A percentile compares a stretch with the other conserved stretches of the same genome.
phyloP scores from a whole-genome alignment of 2,329 filamentous ascomycete species.

The Colletotrichum eleusines region DNA sequence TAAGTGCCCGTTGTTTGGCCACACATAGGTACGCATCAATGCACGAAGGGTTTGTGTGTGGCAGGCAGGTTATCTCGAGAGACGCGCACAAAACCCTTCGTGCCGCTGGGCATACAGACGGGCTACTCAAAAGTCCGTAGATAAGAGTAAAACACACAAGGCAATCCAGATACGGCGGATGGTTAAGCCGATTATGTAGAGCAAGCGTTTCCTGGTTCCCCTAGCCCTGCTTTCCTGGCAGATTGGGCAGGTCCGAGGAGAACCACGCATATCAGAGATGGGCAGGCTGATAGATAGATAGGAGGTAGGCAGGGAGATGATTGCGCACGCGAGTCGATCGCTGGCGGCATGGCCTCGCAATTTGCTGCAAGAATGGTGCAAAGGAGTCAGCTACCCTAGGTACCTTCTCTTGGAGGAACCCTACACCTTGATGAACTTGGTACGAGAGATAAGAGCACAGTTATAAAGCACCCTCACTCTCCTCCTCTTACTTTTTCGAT shows the following conservation, averaged over 20 bases:
- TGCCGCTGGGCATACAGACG: background rate
- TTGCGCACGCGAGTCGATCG: constrained; percentile 39
- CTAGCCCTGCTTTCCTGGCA: background rate
- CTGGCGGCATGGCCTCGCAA: constrained; percentile 38
- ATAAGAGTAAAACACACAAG: background rate
- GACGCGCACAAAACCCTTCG: constrained; percentile 8
- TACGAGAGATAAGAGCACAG: constrained; percentile 37
- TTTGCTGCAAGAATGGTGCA: constrained; percentile 38
- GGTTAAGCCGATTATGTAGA: constrained; percentile 19
- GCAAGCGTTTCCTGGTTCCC: constrained; percentile 7
- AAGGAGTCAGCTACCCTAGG: constrained; percentile 40
- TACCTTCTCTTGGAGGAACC: constrained; percentile 27
- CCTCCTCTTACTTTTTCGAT: background rate
- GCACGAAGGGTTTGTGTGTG: constrained; percentile 8
- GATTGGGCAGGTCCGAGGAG: constrained; percentile 40
- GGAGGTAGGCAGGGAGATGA: constrained; percentile 33
- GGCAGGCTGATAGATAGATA: constrained; percentile 3
- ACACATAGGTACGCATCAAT: constrained; percentile 5
- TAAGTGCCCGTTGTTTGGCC: constrained; percentile 9
- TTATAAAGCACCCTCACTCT: constrained; percentile 30
- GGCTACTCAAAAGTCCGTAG: background rate
- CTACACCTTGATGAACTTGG: constrained; percentile 21
- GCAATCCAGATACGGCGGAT: constrained; percentile 14
- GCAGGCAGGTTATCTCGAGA: constrained; percentile 13
- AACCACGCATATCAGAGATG: constrained; percentile 32